Evolutionary conservation across 2,329 filamentous ascomycete species (phyloP).

Genomic region (Magnaporthiopsis incrustans): DNA sequence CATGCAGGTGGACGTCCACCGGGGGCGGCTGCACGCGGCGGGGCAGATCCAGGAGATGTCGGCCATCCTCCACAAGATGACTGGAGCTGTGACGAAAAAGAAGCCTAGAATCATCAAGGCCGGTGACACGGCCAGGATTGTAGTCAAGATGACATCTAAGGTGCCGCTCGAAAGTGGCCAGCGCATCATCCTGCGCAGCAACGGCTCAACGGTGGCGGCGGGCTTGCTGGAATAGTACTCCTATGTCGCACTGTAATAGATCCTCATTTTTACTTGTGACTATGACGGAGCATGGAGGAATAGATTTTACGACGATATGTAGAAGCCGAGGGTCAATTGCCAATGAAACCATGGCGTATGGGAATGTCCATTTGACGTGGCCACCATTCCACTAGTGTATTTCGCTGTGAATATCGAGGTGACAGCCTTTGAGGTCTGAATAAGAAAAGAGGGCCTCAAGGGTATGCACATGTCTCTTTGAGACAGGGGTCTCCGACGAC

Average conservation of each 20-base stretch:
- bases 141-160: slow-evolving; percentile 63
- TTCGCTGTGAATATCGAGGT: neutral
- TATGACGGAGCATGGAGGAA: neutral
- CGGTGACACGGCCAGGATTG: slow-evolving; percentile 66
- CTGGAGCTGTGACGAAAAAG: slow-evolving; percentile 69
- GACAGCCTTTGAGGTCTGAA: neutral
- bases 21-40: slow-evolving; percentile 71
- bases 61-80: slow-evolving; percentile 70
- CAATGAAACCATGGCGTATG: neutral
- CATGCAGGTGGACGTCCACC: slow-evolving; percentile 81
- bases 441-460: neutral
- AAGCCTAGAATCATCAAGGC: slow-evolving; percentile 78
- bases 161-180: slow-evolving; percentile 75
- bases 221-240: slow-evolving; percentile 64
- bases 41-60: slow-evolving; percentile 66
- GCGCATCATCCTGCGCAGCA: slow-evolving; percentile 71
- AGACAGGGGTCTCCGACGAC: neutral
- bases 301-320: neutral
- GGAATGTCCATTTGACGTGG: neutral
- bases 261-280: no score
- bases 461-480: neutral
- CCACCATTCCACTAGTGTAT: neutral
- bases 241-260: neutral
- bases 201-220: slow-evolving; percentile 79
- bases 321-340: neutral